Evolutionary conservation across 352 stramenopile species (phyloP).

Genomic region (Phytophthora rubi): DNA sequence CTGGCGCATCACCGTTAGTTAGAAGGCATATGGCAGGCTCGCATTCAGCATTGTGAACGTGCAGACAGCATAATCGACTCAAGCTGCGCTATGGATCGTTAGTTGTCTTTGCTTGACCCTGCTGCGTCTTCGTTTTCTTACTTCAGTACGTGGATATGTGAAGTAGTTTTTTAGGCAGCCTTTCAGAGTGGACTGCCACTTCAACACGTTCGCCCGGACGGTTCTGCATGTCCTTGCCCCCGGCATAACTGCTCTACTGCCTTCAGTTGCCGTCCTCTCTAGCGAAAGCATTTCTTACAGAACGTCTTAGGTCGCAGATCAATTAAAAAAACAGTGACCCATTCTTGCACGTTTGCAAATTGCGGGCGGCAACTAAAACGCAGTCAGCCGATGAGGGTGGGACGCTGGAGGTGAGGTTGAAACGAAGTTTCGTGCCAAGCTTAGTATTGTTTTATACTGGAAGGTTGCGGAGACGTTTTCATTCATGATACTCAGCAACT

Average conservation of each 20-base stretch:
- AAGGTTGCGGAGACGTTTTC: too few species aligned
- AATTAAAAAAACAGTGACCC: neutral
- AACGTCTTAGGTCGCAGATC: neutral
- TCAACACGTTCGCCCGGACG: neutral
- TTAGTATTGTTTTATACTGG: too few species aligned
- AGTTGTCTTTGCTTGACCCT: too few species aligned
- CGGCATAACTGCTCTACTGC: neutral
- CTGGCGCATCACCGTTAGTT: constrained; percentile 24
- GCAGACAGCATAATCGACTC: neutral
- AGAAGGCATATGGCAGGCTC: constrained; percentile 6
- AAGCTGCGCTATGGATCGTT: neutral
- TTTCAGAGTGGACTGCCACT: neutral
- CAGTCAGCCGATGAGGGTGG: too few species aligned
- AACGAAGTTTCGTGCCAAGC: too few species aligned
- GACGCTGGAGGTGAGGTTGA: too few species aligned
- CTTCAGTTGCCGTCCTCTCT: neutral
- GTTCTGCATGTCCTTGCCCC: neutral
- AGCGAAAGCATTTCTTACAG: too few species aligned
- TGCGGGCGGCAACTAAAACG: too few species aligned
- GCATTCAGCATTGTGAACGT: neutral
- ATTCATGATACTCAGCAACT: too few species aligned
- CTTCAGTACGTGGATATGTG: too few species aligned
- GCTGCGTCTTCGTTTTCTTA: too few species aligned
- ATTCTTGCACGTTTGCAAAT: neutral
- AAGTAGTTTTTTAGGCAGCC: neutral